Evolutionary conservation across 805 yeast genomes (phyloP).

Genomic region (Wilhelminamyces savonicus): DNA sequence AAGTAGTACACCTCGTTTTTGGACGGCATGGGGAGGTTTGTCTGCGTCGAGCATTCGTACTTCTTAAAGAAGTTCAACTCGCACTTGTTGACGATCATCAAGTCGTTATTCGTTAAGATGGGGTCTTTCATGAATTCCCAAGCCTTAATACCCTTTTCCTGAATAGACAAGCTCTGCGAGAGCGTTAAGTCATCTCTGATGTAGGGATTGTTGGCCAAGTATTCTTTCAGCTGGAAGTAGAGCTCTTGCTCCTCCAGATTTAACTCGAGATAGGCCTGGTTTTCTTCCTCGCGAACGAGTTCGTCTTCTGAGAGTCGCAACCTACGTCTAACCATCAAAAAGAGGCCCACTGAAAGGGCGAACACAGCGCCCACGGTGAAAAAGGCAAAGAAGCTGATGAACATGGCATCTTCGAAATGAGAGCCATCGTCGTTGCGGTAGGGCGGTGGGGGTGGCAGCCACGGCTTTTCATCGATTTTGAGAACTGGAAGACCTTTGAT

Average conservation of each 20-base stretch:
- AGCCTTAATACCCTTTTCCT: slow-evolving; percentile 83
- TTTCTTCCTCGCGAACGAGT: slow-evolving; percentile 51
- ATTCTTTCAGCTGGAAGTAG: slow-evolving; percentile 60
- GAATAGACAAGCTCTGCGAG: slow-evolving; percentile 61
- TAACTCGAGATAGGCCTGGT: slow-evolving; percentile 43
- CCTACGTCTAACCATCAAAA: no score
- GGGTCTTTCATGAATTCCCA: slow-evolving; percentile 74
- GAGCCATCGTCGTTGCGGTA: no score
- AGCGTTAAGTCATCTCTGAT: slow-evolving; percentile 40
- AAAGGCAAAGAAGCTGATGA: no score
- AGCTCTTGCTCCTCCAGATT: slow-evolving; percentile 64
- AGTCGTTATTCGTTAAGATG: slow-evolving; percentile 49
- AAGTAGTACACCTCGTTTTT: slow-evolving; percentile 83
- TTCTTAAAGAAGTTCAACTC: slow-evolving; percentile 55
- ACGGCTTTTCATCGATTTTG: no score
- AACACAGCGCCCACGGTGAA: no score
- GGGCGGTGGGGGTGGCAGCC: no score
- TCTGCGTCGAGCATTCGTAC: slow-evolving; percentile 61
- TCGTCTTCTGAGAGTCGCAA: slow-evolving; percentile 39
- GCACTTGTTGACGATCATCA: slow-evolving; percentile 57
- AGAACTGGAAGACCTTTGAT: no score
- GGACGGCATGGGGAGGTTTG: slow-evolving; percentile 81
- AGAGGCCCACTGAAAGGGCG: no score
- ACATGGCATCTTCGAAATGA: no score
- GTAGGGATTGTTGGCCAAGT: slow-evolving; percentile 26